Conservation (phyloP, 208 protist species). For the Tritrichomonas musculus region DNA sequence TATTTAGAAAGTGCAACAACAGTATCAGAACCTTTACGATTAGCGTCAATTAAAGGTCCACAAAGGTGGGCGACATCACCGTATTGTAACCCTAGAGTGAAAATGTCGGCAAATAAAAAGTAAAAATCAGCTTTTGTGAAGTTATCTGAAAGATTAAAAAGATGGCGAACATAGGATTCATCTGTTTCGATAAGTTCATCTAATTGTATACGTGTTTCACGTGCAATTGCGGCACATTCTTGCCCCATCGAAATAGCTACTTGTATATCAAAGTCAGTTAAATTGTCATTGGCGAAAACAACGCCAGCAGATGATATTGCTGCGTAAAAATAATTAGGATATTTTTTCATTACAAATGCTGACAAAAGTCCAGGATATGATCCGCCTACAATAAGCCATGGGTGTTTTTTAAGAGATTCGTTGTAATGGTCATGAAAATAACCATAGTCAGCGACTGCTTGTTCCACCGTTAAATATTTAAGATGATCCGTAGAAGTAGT, state of each 20-base stretch:
- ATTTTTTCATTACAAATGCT: not conserved
- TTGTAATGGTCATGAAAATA: not conserved
- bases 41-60: not conserved
- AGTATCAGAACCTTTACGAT: not conserved
- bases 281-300: not conserved
- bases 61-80: not conserved
- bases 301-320: conserved; percentile 11
- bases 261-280: not conserved
- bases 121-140: not conserved
- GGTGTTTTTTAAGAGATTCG: not conserved
- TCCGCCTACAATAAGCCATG: conserved; percentile 20
- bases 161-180: not conserved
- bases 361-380: conserved; percentile 24
- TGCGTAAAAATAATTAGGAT: not conserved
- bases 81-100: not conserved
- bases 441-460: not conserved
- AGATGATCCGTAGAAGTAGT: not conserved
- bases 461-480: not conserved
- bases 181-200: not conserved
- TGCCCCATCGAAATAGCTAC: conserved; percentile 19
- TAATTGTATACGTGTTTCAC: not conserved
- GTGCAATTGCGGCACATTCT: not conserved
- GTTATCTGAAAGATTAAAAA: not conserved
- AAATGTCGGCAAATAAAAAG: not conserved
- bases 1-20: not conserved